These are phyloP conservation scores for Cytidiella melzeri DNA, from an alignment of 768 basidiomycete species.

Conservation along the genomic window DNA sequence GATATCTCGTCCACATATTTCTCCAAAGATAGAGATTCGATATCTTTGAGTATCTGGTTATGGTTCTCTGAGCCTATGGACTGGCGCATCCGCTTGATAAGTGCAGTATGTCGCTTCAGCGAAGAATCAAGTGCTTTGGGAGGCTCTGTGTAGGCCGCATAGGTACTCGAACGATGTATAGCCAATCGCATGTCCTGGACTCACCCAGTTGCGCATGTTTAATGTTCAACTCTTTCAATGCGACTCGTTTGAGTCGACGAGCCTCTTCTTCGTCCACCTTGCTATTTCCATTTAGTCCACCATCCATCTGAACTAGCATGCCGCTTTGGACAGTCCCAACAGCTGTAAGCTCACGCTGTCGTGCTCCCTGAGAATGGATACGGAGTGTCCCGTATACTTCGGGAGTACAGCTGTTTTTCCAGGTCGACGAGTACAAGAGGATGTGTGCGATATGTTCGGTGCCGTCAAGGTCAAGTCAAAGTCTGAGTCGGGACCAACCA, in stretches of 20 bases:
- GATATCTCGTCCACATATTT: constrained; percentile 97
- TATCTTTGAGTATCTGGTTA: constrained; percentile 88
- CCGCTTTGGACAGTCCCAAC: too few species aligned
- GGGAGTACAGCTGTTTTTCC: too few species aligned
- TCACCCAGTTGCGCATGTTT: constrained; percentile 44
- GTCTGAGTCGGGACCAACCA: too few species aligned
- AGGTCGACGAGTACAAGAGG: too few species aligned
- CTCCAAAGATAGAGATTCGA: constrained; percentile 83
- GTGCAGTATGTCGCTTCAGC: constrained; percentile 89
- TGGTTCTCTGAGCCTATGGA: constrained; percentile 77
- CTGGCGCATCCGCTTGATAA: constrained; percentile 89
- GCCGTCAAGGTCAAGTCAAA: too few species aligned
- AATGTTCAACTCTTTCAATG: constrained; percentile 52
- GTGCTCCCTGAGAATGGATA: too few species aligned
- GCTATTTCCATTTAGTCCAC: neutral
- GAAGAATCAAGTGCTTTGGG: constrained; percentile 82
- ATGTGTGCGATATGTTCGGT: too few species aligned
- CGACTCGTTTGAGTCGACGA: constrained; percentile 50
- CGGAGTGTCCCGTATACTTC: too few species aligned
- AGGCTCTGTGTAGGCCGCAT: constrained; percentile 48
- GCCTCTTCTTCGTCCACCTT: constrained; percentile 46
- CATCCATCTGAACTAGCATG: neutral
- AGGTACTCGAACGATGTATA: neutral
- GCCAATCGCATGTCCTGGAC: constrained; percentile 12
- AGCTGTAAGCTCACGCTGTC: too few species aligned